Base-by-base conservation (phyloP, 352 stramenopile genomes). In the Pythium periplocum region DNA sequence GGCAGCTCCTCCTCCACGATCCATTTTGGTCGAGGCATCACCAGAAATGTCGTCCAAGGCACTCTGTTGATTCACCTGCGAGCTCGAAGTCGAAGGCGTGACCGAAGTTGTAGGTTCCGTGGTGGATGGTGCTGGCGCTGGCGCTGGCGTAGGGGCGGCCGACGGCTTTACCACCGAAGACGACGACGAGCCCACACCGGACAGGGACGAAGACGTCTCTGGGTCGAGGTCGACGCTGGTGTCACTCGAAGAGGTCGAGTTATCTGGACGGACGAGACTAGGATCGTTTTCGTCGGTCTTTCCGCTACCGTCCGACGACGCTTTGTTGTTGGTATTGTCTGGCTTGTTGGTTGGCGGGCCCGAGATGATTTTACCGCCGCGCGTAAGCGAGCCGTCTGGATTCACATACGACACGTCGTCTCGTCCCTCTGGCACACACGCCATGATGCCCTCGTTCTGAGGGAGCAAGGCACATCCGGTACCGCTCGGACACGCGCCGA, bases 341-440 rank as follows among this genome's bases (percentile, higher is more conserved):
- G 34, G 26, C 41, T 46, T 36, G 35, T 53, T 38, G 60, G 38
- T 42, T 17, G 60, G 54, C 39, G 60, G 49, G 17, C 50, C 54
- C 38, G 61, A 6, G 46, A 75, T 63, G 6, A 65, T 32, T 30
- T 70, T 70, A 45, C 78, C 78, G 59, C 71, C 66, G 40, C 73
- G 69, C 6, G 71, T 75, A 35, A 89, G 61, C 56, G 75, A 71
- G 53, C 76, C 78, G 64, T 90, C 80, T 12, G 66, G 65, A 47
- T 90, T 87, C 12, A 90, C 75, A 53, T 88, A 90, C 34, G 73
- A 68, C 47, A 90, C 68, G 53, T 87, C 78, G 10, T 53, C 48
- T 39, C 75, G 78, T 2, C 75, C 76, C 2, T 55, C 46, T 6
- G 61, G 17, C 1, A 86, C 78, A 53, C 80, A 90, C 55, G 73